Evolutionary conservation across 257 asterid species (phyloP), one percentile per base, ranked within the genome.

Genomic region (Solanum phureja): DNA sequence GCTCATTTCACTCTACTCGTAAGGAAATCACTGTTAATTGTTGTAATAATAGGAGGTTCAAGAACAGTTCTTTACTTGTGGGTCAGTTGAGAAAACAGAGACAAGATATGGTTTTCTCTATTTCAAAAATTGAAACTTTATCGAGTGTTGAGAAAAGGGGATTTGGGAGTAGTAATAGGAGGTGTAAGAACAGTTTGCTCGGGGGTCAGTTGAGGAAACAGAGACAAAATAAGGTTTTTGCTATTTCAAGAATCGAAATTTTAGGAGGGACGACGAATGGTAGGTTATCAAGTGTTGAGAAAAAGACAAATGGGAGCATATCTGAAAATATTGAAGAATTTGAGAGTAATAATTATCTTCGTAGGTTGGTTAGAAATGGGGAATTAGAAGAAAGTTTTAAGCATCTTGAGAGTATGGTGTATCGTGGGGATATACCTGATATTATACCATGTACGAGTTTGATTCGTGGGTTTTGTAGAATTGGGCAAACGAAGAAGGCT

Each of bases 401-500:
- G 86, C 96, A 95, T 87, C 96, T 96, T 1, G 96, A 94, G 75
- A 91, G 85, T 49, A 95, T 96, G 98, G 94, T 94, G 66, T 92
- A 68, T 83, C 93, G 90, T 37, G 97, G 99, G 18, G 97, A 92
- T 56, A 93, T 92, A 37, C 98, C 98, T 3, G 98, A 96, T 91
- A 92, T 94, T 8, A 89, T 94, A 73, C 93, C 96, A 0, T 95
- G 96, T 82, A 94, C 98, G 27, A 94, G 95, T 88, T 92, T 96
- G 93, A 95, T 96, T 88, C 91, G 97, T 11, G 98, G 97, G 64
- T 95, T 96, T 86, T 96, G 98, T 88, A 90, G 92, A 87, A 58
- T 82, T 4, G 96, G 99, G 38, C 91, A 92, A 90, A 93, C 95
- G 74, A 89, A 87, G 89, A 94, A 90, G 88, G 98, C 98, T 5